phyloP scores from a whole-genome alignment of 257 asterid species.

The Solanum peruvianum region DNA sequence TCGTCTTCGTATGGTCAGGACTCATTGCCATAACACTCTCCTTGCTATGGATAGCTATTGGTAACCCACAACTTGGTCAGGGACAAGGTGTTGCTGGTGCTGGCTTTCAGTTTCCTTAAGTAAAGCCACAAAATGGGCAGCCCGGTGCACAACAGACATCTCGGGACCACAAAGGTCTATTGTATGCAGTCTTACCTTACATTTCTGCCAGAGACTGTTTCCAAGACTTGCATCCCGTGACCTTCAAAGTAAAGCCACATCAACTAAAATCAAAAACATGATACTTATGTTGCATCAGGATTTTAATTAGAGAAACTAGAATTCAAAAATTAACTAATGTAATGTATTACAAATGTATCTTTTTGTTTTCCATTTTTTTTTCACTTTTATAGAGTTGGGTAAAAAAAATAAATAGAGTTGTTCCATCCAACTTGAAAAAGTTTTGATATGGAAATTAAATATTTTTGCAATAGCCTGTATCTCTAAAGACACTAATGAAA shows the following conservation, averaged over 20 bases:
- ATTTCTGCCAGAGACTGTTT: not conserved
- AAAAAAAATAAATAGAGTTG: not conserved
- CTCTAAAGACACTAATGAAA: not conserved
- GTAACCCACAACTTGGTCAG: not conserved
- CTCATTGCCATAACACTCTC: slow-evolving; percentile 36
- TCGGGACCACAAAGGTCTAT: not conserved
- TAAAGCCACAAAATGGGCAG: not conserved
- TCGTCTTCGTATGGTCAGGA: slow-evolving; percentile 37
- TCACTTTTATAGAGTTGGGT: not conserved
- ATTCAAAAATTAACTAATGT: not conserved
- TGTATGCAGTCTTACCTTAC: not conserved
- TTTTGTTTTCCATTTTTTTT: not conserved
- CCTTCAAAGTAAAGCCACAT: not conserved
- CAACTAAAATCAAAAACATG: not conserved
- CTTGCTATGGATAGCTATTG: slow-evolving; percentile 23
- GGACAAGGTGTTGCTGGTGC: not conserved
- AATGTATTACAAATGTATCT: not conserved
- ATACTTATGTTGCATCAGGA: not conserved
- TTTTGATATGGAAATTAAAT: not conserved
- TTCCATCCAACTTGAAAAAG: not conserved
- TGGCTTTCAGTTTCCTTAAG: slow-evolving; percentile 8
- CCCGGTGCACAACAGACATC: not conserved
- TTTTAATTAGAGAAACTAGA: not conserved
- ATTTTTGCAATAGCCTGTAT: not conserved
- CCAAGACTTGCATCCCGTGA: not conserved